A percentile compares a stretch with the other conserved stretches of the same genome.
Conservation (phyloP, 768 basidiomycete genomes). For the Russula foetens region DNA sequence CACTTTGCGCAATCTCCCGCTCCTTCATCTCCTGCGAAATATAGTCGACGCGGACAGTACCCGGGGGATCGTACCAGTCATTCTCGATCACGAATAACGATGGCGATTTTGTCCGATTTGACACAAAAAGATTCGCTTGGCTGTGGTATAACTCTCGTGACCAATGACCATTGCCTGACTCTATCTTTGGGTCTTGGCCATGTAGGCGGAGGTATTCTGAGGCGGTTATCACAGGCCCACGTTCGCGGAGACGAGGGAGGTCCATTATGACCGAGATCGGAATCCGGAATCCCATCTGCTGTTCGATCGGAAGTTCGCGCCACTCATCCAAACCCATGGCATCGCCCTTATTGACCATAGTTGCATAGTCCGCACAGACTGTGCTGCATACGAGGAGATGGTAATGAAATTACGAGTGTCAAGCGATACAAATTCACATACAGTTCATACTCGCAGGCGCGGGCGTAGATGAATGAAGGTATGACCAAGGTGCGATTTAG, state of each 20-base stretch:
- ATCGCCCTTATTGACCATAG: slow-evolving; percentile 39
- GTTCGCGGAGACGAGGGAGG: slow-evolving; percentile 33
- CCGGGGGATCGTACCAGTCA: slow-evolving; percentile 32
- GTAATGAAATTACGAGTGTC: neutral
- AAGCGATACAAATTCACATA: slow-evolving; percentile 19
- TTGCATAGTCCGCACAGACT: too few species aligned
- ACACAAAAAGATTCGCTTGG: slow-evolving; percentile 24
- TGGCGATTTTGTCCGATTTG: slow-evolving; percentile 18
- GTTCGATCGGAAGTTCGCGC: slow-evolving; percentile 31
- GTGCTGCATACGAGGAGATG: neutral
- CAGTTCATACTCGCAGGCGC: slow-evolving; percentile 37
- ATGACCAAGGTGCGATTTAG: slow-evolving; percentile 37
- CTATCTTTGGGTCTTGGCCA: slow-evolving; percentile 29
- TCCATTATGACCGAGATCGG: slow-evolving; percentile 36
- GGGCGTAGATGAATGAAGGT: slow-evolving; percentile 39
- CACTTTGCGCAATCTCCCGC: slow-evolving; percentile 13
- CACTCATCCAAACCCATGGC: slow-evolving; percentile 36
- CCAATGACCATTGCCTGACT: slow-evolving; percentile 34
- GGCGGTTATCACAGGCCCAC: too few species aligned
- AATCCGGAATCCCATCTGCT: slow-evolving; percentile 32
- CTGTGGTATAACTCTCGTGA: slow-evolving; percentile 29
- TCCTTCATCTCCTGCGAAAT: slow-evolving; percentile 27
- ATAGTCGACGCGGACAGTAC: slow-evolving; percentile 32
- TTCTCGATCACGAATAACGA: slow-evolving; percentile 33
- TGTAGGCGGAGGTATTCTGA: too few species aligned